Evolutionary conservation across 768 basidiomycete genomes (phyloP).

Genomic region (Plicaturopsis crispa): DNA sequence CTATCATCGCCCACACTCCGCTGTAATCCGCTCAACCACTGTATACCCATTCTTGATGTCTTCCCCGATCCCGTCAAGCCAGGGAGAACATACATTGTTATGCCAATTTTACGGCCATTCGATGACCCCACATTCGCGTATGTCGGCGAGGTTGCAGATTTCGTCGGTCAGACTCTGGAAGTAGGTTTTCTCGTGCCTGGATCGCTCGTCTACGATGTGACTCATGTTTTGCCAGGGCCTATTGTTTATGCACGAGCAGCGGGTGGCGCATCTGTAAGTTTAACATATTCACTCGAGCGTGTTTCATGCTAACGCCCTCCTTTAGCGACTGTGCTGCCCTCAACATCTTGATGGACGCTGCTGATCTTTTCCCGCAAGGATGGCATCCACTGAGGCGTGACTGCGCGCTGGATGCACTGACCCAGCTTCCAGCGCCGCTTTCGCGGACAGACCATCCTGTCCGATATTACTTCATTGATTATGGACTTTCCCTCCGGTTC

Average conservation of each 20-base stretch:
- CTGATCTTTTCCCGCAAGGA: conserved; percentile 12
- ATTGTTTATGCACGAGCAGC: conserved; percentile 9
- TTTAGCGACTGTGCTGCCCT: no score
- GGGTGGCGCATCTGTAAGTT: conserved; percentile 1
- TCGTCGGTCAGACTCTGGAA: conserved; percentile 14
- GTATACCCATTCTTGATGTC: conserved; percentile 10
- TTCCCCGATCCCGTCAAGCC: conserved; percentile 4
- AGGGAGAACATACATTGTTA: conserved; percentile 8
- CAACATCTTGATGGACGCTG: conserved; percentile 11
- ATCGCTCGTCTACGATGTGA: background rate
- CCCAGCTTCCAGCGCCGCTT: conserved; percentile 5
- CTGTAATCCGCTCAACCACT: conserved; percentile 6
- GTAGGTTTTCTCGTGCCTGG: conserved; percentile 1
- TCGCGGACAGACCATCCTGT: conserved; percentile 8
- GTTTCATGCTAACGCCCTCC: conserved; percentile 3
- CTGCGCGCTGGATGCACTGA: conserved; percentile 11
- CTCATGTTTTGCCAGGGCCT: conserved; percentile 2
- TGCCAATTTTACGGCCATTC: conserved; percentile 10
- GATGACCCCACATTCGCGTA: conserved; percentile 10
- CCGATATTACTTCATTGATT: conserved; percentile 22
- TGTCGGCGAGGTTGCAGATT: conserved; percentile 15
- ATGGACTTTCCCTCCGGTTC: conserved; percentile 19
- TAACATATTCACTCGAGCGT: background rate
- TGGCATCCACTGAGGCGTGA: conserved; percentile 3
- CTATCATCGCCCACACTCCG: background rate